Conservation (phyloP, 257 asterid species). For the Gentiana dahurica region DNA sequence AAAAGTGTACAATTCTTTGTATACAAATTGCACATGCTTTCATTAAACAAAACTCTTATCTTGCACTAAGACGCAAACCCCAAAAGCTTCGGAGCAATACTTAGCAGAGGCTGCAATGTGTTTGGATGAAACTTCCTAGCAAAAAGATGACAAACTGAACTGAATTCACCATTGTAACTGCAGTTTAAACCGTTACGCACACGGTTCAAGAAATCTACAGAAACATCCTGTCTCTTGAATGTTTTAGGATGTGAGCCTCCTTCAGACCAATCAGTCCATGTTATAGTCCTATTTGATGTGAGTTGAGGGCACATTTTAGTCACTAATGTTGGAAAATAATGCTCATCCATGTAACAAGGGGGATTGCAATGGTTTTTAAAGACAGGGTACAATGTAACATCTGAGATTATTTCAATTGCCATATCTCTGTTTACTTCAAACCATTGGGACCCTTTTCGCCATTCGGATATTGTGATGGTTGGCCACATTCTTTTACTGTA, state of each 20-base stretch:
- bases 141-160: constrained; percentile 52
- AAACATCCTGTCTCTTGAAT: constrained; percentile 31
- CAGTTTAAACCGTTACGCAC: constrained; percentile 37
- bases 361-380: constrained; percentile 52
- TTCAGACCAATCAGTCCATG: constrained; percentile 73
- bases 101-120: constrained; percentile 49
- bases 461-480: constrained; percentile 27
- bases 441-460: constrained; percentile 87
- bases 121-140: constrained; percentile 75
- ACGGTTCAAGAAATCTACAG: constrained; percentile 27
- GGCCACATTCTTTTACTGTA: constrained; percentile 65
- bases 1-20: too few relatives aligned
- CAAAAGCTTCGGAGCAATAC: constrained; percentile 44
- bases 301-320: constrained; percentile 36
- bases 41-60: too few relatives aligned
- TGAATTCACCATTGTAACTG: constrained; percentile 40
- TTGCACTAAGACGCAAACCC: constrained; percentile 8
- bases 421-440: constrained; percentile 44
- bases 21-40: too few relatives aligned
- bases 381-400: constrained; percentile 37
- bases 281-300: constrained; percentile 46
- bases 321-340: constrained; percentile 66
- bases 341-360: constrained; percentile 91
- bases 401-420: constrained; percentile 45
- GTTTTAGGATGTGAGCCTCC: constrained; percentile 58